Percentiles rank a stretch among this genome's conserved stretches.
phyloP scores from a whole-genome alignment of 2,329 filamentous ascomycete species.

The Celoporthe dispersa region DNA sequence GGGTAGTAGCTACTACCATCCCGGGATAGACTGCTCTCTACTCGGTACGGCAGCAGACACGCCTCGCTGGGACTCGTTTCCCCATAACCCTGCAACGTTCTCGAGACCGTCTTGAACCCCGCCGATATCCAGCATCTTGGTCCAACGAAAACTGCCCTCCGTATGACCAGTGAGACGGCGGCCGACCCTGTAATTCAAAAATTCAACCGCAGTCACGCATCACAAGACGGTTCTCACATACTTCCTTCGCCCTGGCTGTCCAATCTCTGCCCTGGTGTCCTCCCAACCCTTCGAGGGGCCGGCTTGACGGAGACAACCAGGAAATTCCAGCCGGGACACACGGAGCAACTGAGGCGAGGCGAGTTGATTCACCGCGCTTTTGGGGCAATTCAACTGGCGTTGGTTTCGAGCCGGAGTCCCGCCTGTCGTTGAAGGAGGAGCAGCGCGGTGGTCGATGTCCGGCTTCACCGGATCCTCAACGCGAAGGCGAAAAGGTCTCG shows the following conservation, averaged over 20 bases:
- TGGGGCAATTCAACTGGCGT: conserved; percentile 25
- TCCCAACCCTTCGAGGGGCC: conserved; percentile 30
- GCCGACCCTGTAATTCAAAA: conserved; percentile 23
- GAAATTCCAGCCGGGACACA: conserved; percentile 16
- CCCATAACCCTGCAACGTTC: not conserved
- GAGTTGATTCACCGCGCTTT: conserved; percentile 16
- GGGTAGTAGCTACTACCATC: conserved; percentile 10
- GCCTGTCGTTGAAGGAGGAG: conserved; percentile 32
- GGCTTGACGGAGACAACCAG: conserved; percentile 31
- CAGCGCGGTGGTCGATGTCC: conserved; percentile 58
- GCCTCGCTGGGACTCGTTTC: not conserved
- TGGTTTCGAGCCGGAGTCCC: conserved; percentile 32
- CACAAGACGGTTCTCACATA: conserved; percentile 27
- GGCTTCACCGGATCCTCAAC: conserved; percentile 54
- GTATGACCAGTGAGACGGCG: conserved; percentile 28
- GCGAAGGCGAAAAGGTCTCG: conserved; percentile 62
- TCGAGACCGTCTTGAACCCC: not conserved
- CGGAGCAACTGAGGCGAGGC: conserved; percentile 16
- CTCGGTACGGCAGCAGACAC: not conserved
- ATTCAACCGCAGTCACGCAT: conserved; percentile 16
- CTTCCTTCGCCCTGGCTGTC: conserved; percentile 35
- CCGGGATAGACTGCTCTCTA: conserved; percentile 6
- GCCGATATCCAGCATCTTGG: conserved; percentile 10
- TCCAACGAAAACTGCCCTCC: conserved; percentile 14
- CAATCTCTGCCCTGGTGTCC: conserved; percentile 32